phyloP scores from a whole-genome alignment of 2,329 filamentous ascomycete genomes.

The Diaporthe sp. region DNA sequence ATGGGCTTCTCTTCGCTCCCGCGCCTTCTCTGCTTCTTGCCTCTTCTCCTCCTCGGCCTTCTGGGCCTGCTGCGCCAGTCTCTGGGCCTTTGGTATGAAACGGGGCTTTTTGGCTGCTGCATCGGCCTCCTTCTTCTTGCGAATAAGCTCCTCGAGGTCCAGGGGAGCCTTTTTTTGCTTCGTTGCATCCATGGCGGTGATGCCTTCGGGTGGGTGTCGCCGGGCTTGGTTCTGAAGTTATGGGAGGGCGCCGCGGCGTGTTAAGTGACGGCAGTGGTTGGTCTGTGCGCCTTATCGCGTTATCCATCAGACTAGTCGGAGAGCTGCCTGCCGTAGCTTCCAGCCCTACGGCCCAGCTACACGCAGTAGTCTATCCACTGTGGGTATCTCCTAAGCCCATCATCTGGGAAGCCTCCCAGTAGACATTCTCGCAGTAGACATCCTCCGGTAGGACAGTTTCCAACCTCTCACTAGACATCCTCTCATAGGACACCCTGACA shows the following conservation, averaged over 20 bases:
- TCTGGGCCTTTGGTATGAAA: slow-evolving; percentile 85
- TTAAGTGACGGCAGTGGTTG: neutral
- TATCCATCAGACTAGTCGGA: neutral
- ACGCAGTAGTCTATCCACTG: no score
- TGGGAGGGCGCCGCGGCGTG: neutral
- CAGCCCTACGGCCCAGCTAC: neutral
- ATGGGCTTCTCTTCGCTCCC: slow-evolving; percentile 47
- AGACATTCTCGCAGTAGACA: neutral
- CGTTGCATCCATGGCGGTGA: slow-evolving; percentile 32
- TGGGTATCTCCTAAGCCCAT: no score
- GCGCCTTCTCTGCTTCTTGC: slow-evolving; percentile 70
- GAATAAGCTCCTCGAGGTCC: slow-evolving; percentile 87
- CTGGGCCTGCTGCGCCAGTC: slow-evolving; percentile 83
- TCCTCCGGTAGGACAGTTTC: neutral
- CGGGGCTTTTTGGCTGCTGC: slow-evolving; percentile 88
- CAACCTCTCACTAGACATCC: neutral
- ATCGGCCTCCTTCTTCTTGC: slow-evolving; percentile 88
- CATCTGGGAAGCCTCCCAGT: slow-evolving; percentile 27
- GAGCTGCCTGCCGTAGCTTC: neutral
- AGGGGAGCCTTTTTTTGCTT: slow-evolving; percentile 63
- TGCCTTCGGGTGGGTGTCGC: slow-evolving; percentile 26
- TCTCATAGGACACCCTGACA: neutral
- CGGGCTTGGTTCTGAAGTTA: neutral
- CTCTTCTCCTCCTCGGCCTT: slow-evolving; percentile 74
- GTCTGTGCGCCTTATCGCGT: neutral